phyloP scores from a whole-genome alignment of 2,329 filamentous ascomycete genomes.

The Lasiodiplodia sp. region DNA sequence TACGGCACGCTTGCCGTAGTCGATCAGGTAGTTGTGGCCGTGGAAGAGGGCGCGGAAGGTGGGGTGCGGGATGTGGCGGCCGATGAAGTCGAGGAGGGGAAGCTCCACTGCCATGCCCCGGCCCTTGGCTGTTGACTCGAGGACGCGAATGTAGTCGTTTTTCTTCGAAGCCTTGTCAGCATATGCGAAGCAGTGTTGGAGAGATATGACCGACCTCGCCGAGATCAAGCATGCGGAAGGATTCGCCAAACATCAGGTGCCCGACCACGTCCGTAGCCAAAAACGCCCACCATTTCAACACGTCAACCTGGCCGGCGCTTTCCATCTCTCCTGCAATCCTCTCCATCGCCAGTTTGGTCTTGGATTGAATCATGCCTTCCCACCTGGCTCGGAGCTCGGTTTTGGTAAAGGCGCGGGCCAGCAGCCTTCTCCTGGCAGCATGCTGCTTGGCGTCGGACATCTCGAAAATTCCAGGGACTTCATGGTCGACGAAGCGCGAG shows the following conservation, averaged over 20 bases:
- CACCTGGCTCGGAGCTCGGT: constrained; percentile 45
- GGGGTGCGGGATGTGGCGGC: constrained; percentile 33
- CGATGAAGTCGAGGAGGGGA: constrained; percentile 33
- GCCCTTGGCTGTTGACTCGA: constrained; percentile 46
- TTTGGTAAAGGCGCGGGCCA: constrained; percentile 48
- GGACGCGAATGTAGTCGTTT: constrained; percentile 47
- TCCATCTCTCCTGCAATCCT: constrained; percentile 37
- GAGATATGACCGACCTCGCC: constrained; percentile 39
- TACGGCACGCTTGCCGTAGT: constrained; percentile 42
- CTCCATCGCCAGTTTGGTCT: constrained; percentile 42
- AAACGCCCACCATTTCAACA: constrained; percentile 49
- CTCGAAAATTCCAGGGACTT: constrained; percentile 43
- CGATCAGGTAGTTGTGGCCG: constrained; percentile 19
- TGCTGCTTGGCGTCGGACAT: constrained; percentile 48
- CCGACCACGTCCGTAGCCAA: constrained; percentile 50
- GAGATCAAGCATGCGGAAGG: constrained; percentile 48
- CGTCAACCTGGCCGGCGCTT: constrained; percentile 40
- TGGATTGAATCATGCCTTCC: constrained; percentile 45
- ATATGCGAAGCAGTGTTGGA: neutral
- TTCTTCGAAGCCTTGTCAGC: neutral
- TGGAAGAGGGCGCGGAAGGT: constrained; percentile 33
- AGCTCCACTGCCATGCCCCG: constrained; percentile 44
- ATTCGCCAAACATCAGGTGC: constrained; percentile 51
- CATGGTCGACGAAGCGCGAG: neutral
- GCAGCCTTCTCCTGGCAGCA: constrained; percentile 44